Evolutionary conservation across 805 yeast species (phyloP).

Genomic region (Pichia deserticola): DNA sequence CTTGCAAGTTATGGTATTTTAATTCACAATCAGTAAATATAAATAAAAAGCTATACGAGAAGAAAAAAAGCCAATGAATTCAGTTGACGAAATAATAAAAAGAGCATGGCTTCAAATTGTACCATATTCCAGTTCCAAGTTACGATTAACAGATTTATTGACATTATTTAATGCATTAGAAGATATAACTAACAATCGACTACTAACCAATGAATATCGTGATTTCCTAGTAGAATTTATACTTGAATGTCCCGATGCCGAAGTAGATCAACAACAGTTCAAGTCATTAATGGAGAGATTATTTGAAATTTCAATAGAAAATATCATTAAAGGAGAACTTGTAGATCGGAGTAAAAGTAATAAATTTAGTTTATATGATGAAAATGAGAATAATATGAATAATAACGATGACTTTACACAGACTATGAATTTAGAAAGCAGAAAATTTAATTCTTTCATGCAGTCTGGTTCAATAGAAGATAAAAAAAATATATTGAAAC

Average conservation of each 20-base stretch:
- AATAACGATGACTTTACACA: constrained; percentile 3
- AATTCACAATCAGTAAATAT: too few relatives aligned
- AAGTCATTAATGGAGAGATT: constrained; percentile 12
- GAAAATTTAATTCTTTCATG: constrained; percentile 1
- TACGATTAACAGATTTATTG: constrained; percentile 9
- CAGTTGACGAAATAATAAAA: not conserved
- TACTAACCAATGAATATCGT: constrained; percentile 13
- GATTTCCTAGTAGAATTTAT: constrained; percentile 14
- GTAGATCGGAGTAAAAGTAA: not conserved
- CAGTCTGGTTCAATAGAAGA: not conserved
- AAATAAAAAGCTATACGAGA: too few relatives aligned
- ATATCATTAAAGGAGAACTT: constrained; percentile 3
- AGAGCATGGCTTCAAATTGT: constrained; percentile 11
- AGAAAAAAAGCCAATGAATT: not conserved
- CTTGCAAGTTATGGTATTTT: too few relatives aligned
- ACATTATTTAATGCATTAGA: constrained; percentile 12
- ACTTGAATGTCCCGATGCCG: constrained; percentile 8
- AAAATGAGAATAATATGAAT: not conserved
- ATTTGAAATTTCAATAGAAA: constrained; percentile 11
- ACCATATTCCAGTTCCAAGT: not conserved
- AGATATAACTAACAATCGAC: not conserved
- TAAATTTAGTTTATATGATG: not conserved
- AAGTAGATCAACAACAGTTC: constrained; percentile 11
- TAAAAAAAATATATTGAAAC: not conserved
- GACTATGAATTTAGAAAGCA: constrained; percentile 6